These are phyloP conservation scores for Cladosporium sp. DNA, from an alignment of 2,329 filamentous ascomycete species.

Conservation along the genomic window DNA sequence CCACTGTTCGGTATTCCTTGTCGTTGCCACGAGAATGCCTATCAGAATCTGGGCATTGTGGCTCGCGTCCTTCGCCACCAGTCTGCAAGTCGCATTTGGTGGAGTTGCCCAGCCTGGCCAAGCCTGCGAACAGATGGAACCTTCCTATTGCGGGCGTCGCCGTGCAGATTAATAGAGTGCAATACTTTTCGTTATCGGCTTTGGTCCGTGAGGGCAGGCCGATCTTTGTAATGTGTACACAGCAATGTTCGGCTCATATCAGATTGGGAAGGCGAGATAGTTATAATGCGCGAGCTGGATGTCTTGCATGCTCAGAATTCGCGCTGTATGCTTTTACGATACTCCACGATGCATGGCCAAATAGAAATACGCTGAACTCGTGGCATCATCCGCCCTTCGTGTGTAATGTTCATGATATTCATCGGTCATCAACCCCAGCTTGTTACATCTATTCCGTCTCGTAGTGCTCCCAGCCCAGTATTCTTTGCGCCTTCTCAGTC, in stretches of 20 bases:
- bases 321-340: not conserved
- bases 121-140: slow-evolving; percentile 11
- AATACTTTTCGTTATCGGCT: slow-evolving; percentile 7
- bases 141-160: slow-evolving; percentile 14
- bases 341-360: not conserved
- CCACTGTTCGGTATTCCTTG: not conserved
- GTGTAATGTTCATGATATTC: not conserved
- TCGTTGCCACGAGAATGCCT: slow-evolving; percentile 1
- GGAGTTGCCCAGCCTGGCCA: slow-evolving; percentile 16
- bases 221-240: not conserved
- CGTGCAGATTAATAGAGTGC: slow-evolving; percentile 5
- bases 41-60: slow-evolving; percentile 8
- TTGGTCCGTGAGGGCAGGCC: not conserved
- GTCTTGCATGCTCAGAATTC: not conserved
- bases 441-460: slow-evolving; percentile 26
- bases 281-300: not conserved
- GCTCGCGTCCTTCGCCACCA: slow-evolving; percentile 1
- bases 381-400: not conserved
- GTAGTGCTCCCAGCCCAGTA: slow-evolving; percentile 31
- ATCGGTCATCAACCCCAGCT: not conserved
- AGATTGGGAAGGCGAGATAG: not conserved
- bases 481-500: slow-evolving; percentile 28
- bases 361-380: not conserved
- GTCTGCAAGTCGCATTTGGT: not conserved
- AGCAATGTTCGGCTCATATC: not conserved